Conservation (phyloP, 1,284 basidiomycete genomes). For the Cystobasidium sp. region DNA sequence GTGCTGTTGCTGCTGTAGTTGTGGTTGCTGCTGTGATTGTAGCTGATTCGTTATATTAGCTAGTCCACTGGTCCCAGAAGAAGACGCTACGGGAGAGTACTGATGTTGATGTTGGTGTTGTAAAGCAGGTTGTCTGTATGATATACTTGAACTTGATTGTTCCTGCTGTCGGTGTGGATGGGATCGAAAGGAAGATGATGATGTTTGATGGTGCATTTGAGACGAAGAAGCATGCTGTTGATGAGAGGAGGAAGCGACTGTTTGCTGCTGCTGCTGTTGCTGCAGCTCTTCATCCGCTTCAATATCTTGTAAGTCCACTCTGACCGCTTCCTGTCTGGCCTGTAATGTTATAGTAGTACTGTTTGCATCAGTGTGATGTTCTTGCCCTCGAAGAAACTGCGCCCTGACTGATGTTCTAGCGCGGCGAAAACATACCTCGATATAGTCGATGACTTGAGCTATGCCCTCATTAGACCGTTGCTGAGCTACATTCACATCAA, state of each 20-base stretch:
- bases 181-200: conserved; percentile 23
- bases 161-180: neutral
- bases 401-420: no score
- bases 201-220: neutral
- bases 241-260: neutral
- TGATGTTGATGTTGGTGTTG: no score
- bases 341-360: neutral
- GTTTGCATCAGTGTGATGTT: neutral
- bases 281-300: conserved; percentile 36
- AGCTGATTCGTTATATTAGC: neutral
- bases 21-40: neutral
- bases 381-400: conserved; percentile 7
- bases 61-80: no score
- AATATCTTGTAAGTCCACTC: conserved; percentile 23
- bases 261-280: conserved; percentile 15
- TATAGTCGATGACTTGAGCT: conserved; percentile 42
- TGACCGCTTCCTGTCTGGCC: conserved; percentile 41
- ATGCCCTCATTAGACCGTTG: conserved; percentile 30
- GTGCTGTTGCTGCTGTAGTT: conserved; percentile 12
- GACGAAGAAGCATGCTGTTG: neutral
- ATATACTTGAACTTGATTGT: no score
- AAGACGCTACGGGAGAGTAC: no score
- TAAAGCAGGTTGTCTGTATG: no score
- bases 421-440: conserved; percentile 24
- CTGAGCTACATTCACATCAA: conserved; percentile 35